Evolutionary conservation across 208 protist species (phyloP), one percentile per base, ranked within the genome.

Genomic region (Phytomonas francai): DNA sequence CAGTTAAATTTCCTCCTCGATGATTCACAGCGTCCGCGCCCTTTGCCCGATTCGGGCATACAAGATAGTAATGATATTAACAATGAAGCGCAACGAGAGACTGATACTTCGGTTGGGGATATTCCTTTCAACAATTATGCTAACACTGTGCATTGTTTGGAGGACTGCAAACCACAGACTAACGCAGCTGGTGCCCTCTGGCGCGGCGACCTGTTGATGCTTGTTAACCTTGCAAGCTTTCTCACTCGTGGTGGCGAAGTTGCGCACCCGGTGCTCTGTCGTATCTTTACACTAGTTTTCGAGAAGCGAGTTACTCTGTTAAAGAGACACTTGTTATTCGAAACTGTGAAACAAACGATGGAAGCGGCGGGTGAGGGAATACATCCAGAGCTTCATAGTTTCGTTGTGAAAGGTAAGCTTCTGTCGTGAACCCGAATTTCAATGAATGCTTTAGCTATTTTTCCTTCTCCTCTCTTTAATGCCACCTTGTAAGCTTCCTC

Each of bases 251-350:
- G 78, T 59, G 61, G 65, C 33, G 59, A 77, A 45, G 58, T 59
- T 30, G 29, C 51, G 0, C 76, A 85, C 56, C 73, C 76, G n/a
- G 77, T 71, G 29, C 72, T 90, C 56, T 58, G 45, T 14, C 28
- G 68, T 31, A 73, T 94, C 19, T 78, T 88, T 33, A 72, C 72
- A 9, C 51, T 79, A 6, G 57, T 88, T 30, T 91, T 91, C 67
- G 74, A 84, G 3, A 72, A 80, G 49, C 74, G 85, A 11, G 72
- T 72, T 2, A 69, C 74, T 51, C 77, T 94, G 25, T 75, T 88
- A 62, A 83, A 85, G 64, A 80, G 88, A 9, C 77, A 80, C 3
- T 64, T 90, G 36, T 67, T 89, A 2, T 25, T 84, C 7, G 74
- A 87, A 57, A 85, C 67, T 2, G 72, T 79, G 19, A 76, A 68